A percentile compares a stretch with the other conserved stretches of the same genome.
Conservation (phyloP, 306 rosid genomes). For the Hippophae rhamnoides region DNA sequence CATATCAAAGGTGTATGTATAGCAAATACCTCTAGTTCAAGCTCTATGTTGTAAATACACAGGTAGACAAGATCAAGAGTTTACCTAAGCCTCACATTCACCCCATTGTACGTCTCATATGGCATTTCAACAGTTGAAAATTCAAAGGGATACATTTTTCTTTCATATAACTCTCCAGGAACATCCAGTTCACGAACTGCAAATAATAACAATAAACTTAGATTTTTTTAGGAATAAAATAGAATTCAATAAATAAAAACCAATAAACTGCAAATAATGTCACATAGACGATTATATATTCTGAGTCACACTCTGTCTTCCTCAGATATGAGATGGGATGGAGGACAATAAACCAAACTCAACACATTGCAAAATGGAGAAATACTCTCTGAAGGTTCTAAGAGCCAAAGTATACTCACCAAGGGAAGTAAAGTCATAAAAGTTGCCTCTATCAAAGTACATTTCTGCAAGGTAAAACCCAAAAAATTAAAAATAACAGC, state of each 20-base stretch:
- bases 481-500: background rate
- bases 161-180: constrained; percentile 33
- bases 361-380: background rate
- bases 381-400: background rate
- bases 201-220: background rate
- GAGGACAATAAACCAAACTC: background rate
- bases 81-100: constrained; percentile 37
- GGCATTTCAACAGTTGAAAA: constrained; percentile 38
- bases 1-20: background rate
- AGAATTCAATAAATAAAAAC: background rate
- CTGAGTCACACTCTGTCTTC: background rate
- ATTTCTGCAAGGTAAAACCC: constrained; percentile 14
- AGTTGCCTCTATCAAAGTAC: constrained; percentile 29
- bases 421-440: constrained; percentile 31
- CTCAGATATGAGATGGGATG: background rate
- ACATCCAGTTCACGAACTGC: constrained; percentile 40
- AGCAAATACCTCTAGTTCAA: background rate
- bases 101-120: constrained; percentile 31
- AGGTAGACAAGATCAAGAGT: background rate
- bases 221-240: background rate
- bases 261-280: background rate
- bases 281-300: background rate
- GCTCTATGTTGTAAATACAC: background rate
- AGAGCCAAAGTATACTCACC: constrained; percentile 14
- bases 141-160: constrained; percentile 28